These are phyloP conservation scores for Globisporangium nunn DNA, from an alignment of 352 stramenopile species.

Conservation along the genomic window DNA sequence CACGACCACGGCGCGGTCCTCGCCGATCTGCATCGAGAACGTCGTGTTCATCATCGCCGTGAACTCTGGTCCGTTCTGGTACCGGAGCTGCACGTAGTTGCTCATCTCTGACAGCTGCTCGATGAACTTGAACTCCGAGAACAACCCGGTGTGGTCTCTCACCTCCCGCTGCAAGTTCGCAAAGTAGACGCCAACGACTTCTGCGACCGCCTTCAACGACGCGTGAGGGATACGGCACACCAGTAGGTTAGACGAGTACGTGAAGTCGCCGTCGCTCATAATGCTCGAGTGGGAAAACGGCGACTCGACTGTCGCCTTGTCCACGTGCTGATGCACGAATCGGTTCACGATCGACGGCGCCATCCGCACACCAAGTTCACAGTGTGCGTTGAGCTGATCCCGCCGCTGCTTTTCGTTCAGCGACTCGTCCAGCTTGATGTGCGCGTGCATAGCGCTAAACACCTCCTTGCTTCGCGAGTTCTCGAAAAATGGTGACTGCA, in stretches of 20 bases:
- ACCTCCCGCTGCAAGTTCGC: slow-evolving; percentile 24
- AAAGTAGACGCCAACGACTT: slow-evolving; percentile 34
- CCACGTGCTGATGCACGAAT: slow-evolving; percentile 29
- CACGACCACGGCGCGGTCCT: slow-evolving; percentile 29
- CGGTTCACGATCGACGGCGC: slow-evolving; percentile 28
- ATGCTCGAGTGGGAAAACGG: slow-evolving; percentile 56
- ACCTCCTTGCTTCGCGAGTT: slow-evolving; percentile 42
- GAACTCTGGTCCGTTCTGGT: slow-evolving; percentile 33
- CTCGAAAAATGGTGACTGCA: slow-evolving; percentile 41
- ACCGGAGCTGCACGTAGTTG: slow-evolving; percentile 36
- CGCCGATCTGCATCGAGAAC: slow-evolving; percentile 21
- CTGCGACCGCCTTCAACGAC: slow-evolving; percentile 24
- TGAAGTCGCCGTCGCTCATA: slow-evolving; percentile 38
- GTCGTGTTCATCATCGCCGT: slow-evolving; percentile 32
- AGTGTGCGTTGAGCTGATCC: slow-evolving; percentile 28
- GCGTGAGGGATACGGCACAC: slow-evolving; percentile 35
- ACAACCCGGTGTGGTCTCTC: slow-evolving; percentile 20
- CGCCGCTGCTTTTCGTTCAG: slow-evolving; percentile 18
- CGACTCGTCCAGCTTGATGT: slow-evolving; percentile 15
- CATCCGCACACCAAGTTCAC: slow-evolving; percentile 22
- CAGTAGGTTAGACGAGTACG: slow-evolving; percentile 47
- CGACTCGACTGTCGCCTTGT: slow-evolving; percentile 18
- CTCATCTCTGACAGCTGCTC: slow-evolving; percentile 22
- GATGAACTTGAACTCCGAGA: slow-evolving; percentile 19
- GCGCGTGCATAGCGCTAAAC: slow-evolving; percentile 42